Conservation (phyloP, 495 filamentous ascomycete species). For the Aspergillus biplanus region DNA sequence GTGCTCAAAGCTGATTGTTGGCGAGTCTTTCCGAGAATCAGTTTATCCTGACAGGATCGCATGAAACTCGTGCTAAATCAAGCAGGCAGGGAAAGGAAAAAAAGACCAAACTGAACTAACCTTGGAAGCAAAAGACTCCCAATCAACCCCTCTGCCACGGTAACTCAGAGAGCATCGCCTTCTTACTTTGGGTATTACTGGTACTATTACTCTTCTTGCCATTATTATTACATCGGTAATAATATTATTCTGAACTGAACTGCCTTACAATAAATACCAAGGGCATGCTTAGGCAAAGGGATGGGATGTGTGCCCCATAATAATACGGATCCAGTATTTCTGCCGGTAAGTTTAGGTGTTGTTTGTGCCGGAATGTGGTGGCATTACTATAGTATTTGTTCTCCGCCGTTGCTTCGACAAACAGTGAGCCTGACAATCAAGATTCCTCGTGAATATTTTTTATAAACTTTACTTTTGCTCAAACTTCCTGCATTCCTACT, state of each 20-base stretch:
- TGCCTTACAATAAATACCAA: slow-evolving; percentile 18
- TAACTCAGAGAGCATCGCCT: background rate
- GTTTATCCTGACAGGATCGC: background rate
- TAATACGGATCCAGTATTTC: slow-evolving; percentile 26
- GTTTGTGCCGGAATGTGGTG: slow-evolving; percentile 30
- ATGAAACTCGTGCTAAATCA: background rate
- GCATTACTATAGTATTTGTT: slow-evolving; percentile 24
- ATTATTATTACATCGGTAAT: background rate
- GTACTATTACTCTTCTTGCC: background rate
- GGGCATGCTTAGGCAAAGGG: slow-evolving; percentile 8
- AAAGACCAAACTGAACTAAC: background rate
- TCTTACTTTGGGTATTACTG: background rate
- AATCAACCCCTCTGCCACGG: background rate
- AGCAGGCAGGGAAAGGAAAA: background rate
- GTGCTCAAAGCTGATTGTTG: no score
- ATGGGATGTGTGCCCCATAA: slow-evolving; percentile 6
- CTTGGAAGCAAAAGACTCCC: background rate
- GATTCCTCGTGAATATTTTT: background rate
- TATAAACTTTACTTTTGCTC: no score
- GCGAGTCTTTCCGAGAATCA: background rate
- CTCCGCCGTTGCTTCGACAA: background rate
- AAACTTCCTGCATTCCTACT: no score
- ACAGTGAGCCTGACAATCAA: background rate
- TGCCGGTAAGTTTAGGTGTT: slow-evolving; percentile 24
- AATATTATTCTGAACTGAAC: background rate